phyloP scores from a whole-genome alignment of 1,284 basidiomycete species.

The Ustilago xerochloae region DNA sequence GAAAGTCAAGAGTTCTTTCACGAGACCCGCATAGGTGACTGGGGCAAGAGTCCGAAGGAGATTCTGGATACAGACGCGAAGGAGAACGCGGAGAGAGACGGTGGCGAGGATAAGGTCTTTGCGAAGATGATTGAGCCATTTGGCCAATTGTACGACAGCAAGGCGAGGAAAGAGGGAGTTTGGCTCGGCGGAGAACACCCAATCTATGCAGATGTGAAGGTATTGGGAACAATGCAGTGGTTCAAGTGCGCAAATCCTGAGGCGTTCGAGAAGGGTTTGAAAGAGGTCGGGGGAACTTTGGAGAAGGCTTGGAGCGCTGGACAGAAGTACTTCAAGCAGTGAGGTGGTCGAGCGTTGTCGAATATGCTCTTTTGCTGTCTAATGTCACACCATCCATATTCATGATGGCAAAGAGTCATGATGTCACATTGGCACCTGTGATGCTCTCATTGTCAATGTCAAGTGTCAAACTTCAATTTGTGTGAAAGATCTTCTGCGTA shows the following conservation, averaged over 20 bases:
- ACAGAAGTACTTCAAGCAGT: constrained; percentile 13
- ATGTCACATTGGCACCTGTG: no score
- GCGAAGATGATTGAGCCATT: constrained; percentile 21
- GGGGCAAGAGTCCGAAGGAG: constrained; percentile 23
- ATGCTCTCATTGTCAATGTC: no score
- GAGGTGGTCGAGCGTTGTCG: not conserved
- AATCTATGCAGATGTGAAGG: constrained; percentile 31
- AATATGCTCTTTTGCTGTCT: not conserved
- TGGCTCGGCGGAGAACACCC: constrained; percentile 28
- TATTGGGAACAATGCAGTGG: constrained; percentile 32
- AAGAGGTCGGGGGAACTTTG: constrained; percentile 10
- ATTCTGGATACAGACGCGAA: constrained; percentile 19
- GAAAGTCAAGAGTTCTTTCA: constrained; percentile 23
- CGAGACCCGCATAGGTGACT: constrained; percentile 3
- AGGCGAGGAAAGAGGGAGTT: not conserved
- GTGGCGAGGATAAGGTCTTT: constrained; percentile 11
- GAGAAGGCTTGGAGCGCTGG: constrained; percentile 18
- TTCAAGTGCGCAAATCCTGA: constrained; percentile 21
- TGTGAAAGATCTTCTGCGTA: no score
- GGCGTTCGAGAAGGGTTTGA: constrained; percentile 15
- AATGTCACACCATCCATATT: no score
- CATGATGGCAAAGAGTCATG: no score
- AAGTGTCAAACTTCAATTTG: no score
- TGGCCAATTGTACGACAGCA: constrained; percentile 19
- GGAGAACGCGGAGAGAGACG: constrained; percentile 8